Evolutionary conservation across 352 stramenopile species (phyloP).

Genomic region (Phytophthora ramorum): DNA sequence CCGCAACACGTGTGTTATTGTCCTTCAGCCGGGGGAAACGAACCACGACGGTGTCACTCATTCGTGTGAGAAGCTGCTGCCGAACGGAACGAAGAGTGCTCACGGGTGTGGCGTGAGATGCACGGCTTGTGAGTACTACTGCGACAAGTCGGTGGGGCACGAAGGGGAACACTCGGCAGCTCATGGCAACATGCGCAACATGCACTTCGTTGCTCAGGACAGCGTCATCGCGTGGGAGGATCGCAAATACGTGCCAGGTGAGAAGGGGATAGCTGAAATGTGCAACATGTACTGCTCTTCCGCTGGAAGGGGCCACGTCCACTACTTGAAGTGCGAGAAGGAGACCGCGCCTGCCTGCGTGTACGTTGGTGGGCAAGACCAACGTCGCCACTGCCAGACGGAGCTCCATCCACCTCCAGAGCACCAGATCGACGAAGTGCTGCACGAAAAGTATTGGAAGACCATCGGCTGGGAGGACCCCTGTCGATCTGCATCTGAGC

Average conservation of each 20-base stretch:
- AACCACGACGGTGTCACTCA: slow-evolving; percentile 28
- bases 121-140: slow-evolving; percentile 52
- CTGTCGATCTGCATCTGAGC: slow-evolving; percentile 37
- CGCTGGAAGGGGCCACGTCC: slow-evolving; percentile 49
- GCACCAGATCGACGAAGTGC: slow-evolving; percentile 46
- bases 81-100: slow-evolving; percentile 18
- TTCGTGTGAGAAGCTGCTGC: slow-evolving; percentile 33
- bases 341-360: slow-evolving; percentile 27
- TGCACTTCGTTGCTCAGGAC: slow-evolving; percentile 46
- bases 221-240: slow-evolving; percentile 27
- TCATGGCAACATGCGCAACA: slow-evolving; percentile 63
- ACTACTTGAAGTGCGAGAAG: slow-evolving; percentile 50
- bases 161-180: slow-evolving; percentile 39
- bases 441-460: slow-evolving; percentile 59
- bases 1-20: slow-evolving; percentile 40
- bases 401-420: slow-evolving; percentile 27
- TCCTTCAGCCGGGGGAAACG: slow-evolving; percentile 24
- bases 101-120: slow-evolving; percentile 45
- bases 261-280: slow-evolving; percentile 55
- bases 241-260: slow-evolving; percentile 39
- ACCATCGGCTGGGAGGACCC: slow-evolving; percentile 62
- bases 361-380: slow-evolving; percentile 32
- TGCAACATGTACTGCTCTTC: slow-evolving; percentile 59
- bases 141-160: slow-evolving; percentile 47
- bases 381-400: slow-evolving; percentile 45